Evolutionary conservation across 1,284 basidiomycete genomes (phyloP).

Genomic region (Tilletia walkeri): DNA sequence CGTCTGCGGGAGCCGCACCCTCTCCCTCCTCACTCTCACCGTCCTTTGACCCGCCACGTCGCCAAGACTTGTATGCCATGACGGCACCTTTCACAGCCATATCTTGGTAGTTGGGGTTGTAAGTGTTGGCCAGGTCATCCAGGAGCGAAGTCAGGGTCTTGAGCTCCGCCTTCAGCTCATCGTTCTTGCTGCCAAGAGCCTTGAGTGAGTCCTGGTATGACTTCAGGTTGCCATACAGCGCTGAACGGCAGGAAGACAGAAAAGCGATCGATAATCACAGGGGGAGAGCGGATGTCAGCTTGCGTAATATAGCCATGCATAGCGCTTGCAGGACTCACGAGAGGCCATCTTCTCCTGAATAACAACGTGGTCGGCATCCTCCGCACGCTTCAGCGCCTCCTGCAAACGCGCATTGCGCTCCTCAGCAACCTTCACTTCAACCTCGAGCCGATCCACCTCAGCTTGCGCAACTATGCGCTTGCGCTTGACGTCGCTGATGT

Average conservation of each 20-base stretch:
- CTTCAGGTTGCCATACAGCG: slow-evolving; percentile 72
- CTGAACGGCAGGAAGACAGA: slow-evolving; percentile 60
- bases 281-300: neutral
- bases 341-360: slow-evolving; percentile 69
- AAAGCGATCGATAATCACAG: neutral
- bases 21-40: slow-evolving; percentile 57
- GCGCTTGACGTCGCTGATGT: slow-evolving; percentile 72
- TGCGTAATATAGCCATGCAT: neutral
- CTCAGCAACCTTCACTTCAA: slow-evolving; percentile 66
- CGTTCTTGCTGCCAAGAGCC: slow-evolving; percentile 70
- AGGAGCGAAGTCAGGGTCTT: slow-evolving; percentile 80
- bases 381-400: slow-evolving; percentile 31
- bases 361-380: slow-evolving; percentile 39
- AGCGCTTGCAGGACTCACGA: slow-evolving; percentile 63
- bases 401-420: slow-evolving; percentile 40
- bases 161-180: slow-evolving; percentile 72
- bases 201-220: slow-evolving; percentile 73
- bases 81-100: slow-evolving; percentile 98
- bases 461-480: slow-evolving; percentile 59
- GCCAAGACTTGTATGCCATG: slow-evolving; percentile 81
- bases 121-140: slow-evolving; percentile 71
- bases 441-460: slow-evolving; percentile 58
- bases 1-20: slow-evolving; percentile 32
- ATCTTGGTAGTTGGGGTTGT: slow-evolving; percentile 98
- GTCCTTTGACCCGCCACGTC: slow-evolving; percentile 61